Evolutionary conservation across 2,329 filamentous ascomycete genomes (phyloP), one percentile per base, ranked within the genome.

Genomic region (Alternaria sp.): DNA sequence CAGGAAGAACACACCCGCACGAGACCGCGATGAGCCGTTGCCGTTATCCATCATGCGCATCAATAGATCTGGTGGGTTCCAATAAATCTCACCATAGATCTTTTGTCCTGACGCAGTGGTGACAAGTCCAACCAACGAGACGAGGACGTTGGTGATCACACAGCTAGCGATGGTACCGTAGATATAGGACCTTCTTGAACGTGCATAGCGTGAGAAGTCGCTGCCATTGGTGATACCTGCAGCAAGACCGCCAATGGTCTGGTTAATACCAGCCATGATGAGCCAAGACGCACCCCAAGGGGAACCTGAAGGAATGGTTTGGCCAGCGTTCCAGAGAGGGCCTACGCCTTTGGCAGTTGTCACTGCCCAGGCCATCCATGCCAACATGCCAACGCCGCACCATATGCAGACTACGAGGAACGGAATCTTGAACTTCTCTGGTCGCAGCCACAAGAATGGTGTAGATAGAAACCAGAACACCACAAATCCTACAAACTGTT

Each of bases 401-500:
- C 80, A 81, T 4, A 76, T 65, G 45, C 76, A 80, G 5, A 80
- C 78, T 17, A 82, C 61, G 37, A 80, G 71, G 61, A 84, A 83
- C 0, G 80, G 80, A 4, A 80, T 69, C 67, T 80, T 82, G 70
- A 82, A 83, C n/a, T 78, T 79, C 58, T 84, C 81, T 0, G 82
- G 81, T 0, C 78, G 77, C n/a, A 84, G 78, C 70, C 79, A 80
- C 3, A 84, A 68, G 58, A 85, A 82, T 0, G 82, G 82, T 0
- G 71, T 72, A 2, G 71, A 76, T 0, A 77, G 55, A 17, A 74
- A 70, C 72, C 72, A 75, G 44, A 76, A 77, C 0, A 76, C 58
- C 0, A 76, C 70, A 36, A 76, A 77, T 13, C 74, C 74, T 9
- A 77, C 65, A 21, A 77, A 76, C 29, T 77, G 69, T 39, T 74